phyloP scores from a whole-genome alignment of 2,329 filamentous ascomycete genomes.

The Neonectria hederae region DNA sequence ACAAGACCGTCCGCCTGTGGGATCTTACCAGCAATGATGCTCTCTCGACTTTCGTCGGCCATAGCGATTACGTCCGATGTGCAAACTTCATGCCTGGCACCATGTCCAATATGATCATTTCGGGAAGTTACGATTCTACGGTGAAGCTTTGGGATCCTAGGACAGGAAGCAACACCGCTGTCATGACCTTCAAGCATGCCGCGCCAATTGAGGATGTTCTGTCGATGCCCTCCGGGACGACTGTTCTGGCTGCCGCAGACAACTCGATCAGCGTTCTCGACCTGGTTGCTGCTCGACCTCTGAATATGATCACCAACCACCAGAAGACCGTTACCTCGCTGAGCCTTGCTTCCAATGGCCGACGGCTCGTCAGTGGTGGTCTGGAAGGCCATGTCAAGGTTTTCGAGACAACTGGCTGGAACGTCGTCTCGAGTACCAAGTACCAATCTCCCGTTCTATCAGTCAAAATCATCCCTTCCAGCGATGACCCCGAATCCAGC shows the following conservation, averaged over 20 bases:
- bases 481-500: conserved; percentile 60
- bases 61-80: conserved; percentile 90
- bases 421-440: conserved; percentile 93
- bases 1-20: conserved; percentile 93
- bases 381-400: conserved; percentile 97
- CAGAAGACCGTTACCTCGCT: conserved; percentile 97
- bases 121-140: conserved; percentile 93
- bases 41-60: conserved; percentile 81
- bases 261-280: conserved; percentile 92
- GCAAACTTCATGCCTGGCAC: conserved; percentile 84
- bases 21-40: conserved; percentile 85
- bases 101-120: conserved; percentile 80
- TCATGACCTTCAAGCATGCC: conserved; percentile 96
- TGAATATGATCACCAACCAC: conserved; percentile 90
- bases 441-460: conserved; percentile 92
- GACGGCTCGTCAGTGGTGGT: conserved; percentile 84
- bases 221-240: conserved; percentile 85
- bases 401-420: conserved; percentile 94
- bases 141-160: conserved; percentile 94
- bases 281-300: conserved; percentile 86
- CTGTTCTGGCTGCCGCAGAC: conserved; percentile 83
- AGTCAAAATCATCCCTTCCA: conserved; percentile 72
- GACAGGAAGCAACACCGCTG: conserved; percentile 69
- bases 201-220: conserved; percentile 90
- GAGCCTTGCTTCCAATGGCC: conserved; percentile 80